These are phyloP conservation scores for Podila verticillata DNA, from an alignment of 192 early-diverging fungal genomes.

Conservation along the genomic window DNA sequence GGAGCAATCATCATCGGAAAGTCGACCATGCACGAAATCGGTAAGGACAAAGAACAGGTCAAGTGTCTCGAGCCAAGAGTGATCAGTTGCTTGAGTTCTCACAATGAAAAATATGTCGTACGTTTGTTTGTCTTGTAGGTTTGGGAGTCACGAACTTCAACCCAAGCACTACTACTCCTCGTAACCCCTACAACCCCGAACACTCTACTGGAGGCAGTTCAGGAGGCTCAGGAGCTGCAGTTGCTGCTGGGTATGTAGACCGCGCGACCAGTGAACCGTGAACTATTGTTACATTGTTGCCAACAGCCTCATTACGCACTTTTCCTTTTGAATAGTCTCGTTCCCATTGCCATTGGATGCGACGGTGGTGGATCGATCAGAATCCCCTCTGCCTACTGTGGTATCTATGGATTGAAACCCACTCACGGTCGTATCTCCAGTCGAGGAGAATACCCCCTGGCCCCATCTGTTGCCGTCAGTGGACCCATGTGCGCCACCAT, in stretches of 20 bases:
- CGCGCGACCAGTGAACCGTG: too few species aligned
- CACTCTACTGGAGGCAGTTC: conserved; percentile 77
- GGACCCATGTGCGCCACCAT: conserved; percentile 79
- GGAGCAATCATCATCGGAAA: conserved; percentile 78
- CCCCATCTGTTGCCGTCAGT: conserved; percentile 62
- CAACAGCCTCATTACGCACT: too few species aligned
- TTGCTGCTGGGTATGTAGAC: conserved; percentile 61
- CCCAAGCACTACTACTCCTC: conserved; percentile 63
- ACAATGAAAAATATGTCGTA: neutral
- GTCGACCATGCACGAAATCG: conserved; percentile 80
- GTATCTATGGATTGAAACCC: conserved; percentile 80
- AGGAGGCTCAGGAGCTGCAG: conserved; percentile 71
- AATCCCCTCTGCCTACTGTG: conserved; percentile 76
- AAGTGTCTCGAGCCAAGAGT: neutral
- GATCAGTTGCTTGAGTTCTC: neutral
- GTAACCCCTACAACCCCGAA: conserved; percentile 68
- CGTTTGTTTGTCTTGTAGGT: conserved; percentile 7
- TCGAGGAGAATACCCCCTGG: conserved; percentile 62
- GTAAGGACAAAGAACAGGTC: conserved; percentile 49
- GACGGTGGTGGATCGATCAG: conserved; percentile 78
- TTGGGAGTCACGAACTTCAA: conserved; percentile 72
- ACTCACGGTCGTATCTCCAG: conserved; percentile 72
- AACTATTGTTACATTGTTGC: too few species aligned
- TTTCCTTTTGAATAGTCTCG: conserved; percentile 33
- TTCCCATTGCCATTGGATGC: conserved; percentile 75